phyloP scores from a whole-genome alignment of 345 rosid genomes.

The Gynandropsis gynandra region DNA sequence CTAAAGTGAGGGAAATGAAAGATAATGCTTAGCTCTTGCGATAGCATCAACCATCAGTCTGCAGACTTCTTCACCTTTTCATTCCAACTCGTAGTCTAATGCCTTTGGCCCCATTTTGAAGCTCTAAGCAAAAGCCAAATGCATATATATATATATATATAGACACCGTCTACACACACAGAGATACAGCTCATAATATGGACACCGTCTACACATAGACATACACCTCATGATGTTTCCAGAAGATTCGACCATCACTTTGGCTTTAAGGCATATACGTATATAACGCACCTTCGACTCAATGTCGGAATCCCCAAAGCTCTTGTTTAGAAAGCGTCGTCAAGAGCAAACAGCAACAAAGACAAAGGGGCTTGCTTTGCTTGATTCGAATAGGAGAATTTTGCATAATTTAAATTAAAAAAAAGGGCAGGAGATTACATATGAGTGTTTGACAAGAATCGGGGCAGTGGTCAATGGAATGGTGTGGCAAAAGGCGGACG shows the following conservation, averaged over 20 bases:
- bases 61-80: conserved; percentile 93
- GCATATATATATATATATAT: too few relatives aligned
- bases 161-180: too few relatives aligned
- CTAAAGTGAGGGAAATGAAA: conserved; percentile 62
- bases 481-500: conserved; percentile 14
- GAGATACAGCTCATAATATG: too few relatives aligned
- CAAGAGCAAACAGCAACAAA: conserved; percentile 10
- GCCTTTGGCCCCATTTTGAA: conserved; percentile 18
- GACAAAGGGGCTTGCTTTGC: conserved; percentile 2
- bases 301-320: conserved; percentile 1
- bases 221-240: neutral
- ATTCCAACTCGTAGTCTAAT: conserved; percentile 73
- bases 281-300: conserved; percentile 20
- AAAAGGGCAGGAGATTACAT: conserved; percentile 24
- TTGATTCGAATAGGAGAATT: neutral
- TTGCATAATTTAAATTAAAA: neutral
- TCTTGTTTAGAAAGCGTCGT: too few relatives aligned
- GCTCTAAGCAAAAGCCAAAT: too few relatives aligned
- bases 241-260: conserved; percentile 2
- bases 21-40: conserved; percentile 92
- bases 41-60: conserved; percentile 93
- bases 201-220: conserved; percentile 6
- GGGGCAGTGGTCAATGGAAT: conserved; percentile 23
- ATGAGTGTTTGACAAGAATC: conserved; percentile 26
- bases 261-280: neutral